Evolutionary conservation across 768 basidiomycete species (phyloP).

Genomic region (Tulasnella sp.): DNA sequence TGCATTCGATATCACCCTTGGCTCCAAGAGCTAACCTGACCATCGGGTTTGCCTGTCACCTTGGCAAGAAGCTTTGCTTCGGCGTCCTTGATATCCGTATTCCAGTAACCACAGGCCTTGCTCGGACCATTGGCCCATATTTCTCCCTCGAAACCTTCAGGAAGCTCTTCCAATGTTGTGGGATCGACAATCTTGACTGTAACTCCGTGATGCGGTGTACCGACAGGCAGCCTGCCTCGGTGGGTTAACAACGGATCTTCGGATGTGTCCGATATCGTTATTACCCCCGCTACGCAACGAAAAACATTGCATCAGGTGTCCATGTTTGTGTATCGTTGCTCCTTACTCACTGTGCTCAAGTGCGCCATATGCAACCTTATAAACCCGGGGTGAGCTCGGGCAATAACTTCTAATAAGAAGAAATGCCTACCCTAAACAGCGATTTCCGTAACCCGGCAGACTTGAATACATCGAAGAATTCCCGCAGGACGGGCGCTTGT

Average conservation of each 20-base stretch:
- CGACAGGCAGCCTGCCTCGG: neutral
- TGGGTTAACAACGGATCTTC: neutral
- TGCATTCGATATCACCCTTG: neutral
- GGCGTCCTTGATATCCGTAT: neutral
- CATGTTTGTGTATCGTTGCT: neutral
- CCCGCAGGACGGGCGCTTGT: neutral
- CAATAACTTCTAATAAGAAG: neutral
- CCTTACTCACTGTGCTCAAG: neutral
- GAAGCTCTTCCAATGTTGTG: neutral
- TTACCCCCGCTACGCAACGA: neutral
- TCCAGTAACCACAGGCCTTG: neutral
- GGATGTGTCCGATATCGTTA: neutral
- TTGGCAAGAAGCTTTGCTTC: neutral
- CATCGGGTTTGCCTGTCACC: neutral
- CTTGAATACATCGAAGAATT: neutral
- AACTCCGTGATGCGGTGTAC: neutral
- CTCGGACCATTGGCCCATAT: conserved; percentile 6
- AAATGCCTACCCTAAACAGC: neutral
- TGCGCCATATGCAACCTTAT: neutral
- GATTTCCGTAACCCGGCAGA: neutral
- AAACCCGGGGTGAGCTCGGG: neutral
- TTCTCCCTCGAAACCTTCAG: conserved; percentile 5
- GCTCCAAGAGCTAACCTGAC: neutral
- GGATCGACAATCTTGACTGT: conserved; percentile 10
- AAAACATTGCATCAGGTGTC: neutral